A percentile compares a stretch with the other conserved stretches of the same genome.
phyloP scores from a whole-genome alignment of 1,139 yeast species.

The Protomyces pachydermus region DNA sequence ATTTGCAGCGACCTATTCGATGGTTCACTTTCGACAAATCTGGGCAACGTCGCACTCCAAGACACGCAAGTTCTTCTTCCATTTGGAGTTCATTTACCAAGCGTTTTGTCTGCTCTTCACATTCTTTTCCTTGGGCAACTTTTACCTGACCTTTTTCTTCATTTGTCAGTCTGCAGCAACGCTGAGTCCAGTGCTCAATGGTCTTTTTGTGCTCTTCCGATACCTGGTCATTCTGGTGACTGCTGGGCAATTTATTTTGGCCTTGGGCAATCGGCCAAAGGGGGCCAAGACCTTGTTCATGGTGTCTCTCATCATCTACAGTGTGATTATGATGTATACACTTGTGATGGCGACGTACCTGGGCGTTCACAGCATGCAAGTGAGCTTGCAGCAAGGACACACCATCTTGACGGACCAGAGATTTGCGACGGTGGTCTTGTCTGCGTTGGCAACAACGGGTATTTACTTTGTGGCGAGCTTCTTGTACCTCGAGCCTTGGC shows the following conservation, averaged over 20 bases:
- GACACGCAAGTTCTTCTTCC: slow-evolving; percentile 64
- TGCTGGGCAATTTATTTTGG: slow-evolving; percentile 78
- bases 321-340: slow-evolving; percentile 76
- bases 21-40: slow-evolving; percentile 64
- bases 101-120: slow-evolving; percentile 61
- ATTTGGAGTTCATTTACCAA: slow-evolving; percentile 74
- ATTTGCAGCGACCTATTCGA: slow-evolving; percentile 85
- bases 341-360: slow-evolving; percentile 76
- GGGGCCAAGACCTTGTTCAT: slow-evolving; percentile 74
- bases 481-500: slow-evolving; percentile 90
- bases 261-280: slow-evolving; percentile 87
- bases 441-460: slow-evolving; percentile 85
- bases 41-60: slow-evolving; percentile 74
- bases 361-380: slow-evolving; percentile 54
- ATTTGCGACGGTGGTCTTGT: slow-evolving; percentile 53
- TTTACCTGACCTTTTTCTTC: slow-evolving; percentile 65
- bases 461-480: slow-evolving; percentile 70
- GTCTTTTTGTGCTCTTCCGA: slow-evolving; percentile 32
- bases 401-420: slow-evolving; percentile 37
- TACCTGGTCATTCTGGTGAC: slow-evolving; percentile 67
- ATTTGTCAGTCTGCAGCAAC: slow-evolving; percentile 37
- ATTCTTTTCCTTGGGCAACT: slow-evolving; percentile 65
- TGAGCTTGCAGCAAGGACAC: slow-evolving; percentile 43
- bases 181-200: slow-evolving; percentile 23
- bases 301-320: slow-evolving; percentile 62